phyloP scores from a whole-genome alignment of 768 basidiomycete genomes.

The Podaxis sp. region DNA sequence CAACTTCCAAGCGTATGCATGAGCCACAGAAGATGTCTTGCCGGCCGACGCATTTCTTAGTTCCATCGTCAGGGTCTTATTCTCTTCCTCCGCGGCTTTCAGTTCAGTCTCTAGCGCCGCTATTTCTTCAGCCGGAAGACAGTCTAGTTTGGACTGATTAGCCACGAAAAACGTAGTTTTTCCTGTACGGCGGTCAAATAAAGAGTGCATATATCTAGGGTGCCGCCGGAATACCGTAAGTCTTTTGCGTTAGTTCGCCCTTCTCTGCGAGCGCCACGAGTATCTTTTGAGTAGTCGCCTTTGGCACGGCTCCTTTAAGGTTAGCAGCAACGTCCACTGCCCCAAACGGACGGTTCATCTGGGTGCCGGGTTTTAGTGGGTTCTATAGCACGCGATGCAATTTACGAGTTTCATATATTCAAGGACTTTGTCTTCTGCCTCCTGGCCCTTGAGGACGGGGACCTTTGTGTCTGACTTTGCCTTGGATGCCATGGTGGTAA shows the following conservation, averaged over 20 bases:
- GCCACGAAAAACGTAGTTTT: constrained; percentile 87
- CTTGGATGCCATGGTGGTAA: constrained; percentile 47
- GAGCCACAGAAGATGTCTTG: constrained; percentile 22
- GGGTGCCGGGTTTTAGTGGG: constrained; percentile 8
- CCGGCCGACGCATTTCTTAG: constrained; percentile 51
- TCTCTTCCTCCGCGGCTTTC: constrained; percentile 56
- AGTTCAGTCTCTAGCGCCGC: constrained; percentile 59
- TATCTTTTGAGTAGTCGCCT: constrained; percentile 83
- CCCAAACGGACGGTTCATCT: constrained; percentile 95
- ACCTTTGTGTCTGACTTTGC: constrained; percentile 55
- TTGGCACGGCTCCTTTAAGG: constrained; percentile 85
- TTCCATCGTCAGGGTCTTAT: constrained; percentile 50
- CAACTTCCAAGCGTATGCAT: constrained; percentile 21
- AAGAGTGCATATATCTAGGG: constrained; percentile 13
- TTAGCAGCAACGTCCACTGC: constrained; percentile 92
- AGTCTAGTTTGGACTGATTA: constrained; percentile 73
- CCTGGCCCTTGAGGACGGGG: constrained; percentile 68
- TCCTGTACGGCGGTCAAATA: constrained; percentile 41
- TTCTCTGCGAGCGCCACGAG: constrained; percentile 81
- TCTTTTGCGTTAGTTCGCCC: constrained; percentile 78
- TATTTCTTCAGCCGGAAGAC: constrained; percentile 62
- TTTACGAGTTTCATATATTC: constrained; percentile 75
- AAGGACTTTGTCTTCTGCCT: constrained; percentile 76
- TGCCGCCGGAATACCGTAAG: constrained; percentile 56
- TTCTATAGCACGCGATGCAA: constrained; percentile 5